phyloP scores from a whole-genome alignment of 192 early-diverging fungal species.

The Entrophospora sp. region DNA sequence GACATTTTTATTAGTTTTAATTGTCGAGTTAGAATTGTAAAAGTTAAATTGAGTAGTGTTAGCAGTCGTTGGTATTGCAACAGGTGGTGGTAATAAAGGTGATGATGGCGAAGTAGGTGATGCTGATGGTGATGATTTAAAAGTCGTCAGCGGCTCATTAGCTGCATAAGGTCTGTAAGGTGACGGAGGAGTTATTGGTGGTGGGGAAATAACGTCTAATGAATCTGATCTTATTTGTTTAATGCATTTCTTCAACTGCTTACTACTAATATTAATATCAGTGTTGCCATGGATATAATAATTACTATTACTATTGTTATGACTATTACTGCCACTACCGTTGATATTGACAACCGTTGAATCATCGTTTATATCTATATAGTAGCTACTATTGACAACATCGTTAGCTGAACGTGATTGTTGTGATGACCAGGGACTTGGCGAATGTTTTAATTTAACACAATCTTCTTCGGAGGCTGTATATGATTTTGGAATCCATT shows the following conservation, averaged over 20 bases:
- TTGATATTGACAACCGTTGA: too few relatives aligned
- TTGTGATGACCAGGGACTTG: too few relatives aligned
- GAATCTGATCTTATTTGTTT: not conserved
- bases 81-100: not conserved
- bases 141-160: not conserved
- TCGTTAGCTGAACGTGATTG: too few relatives aligned
- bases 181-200: constrained; percentile 11
- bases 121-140: not conserved
- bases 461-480: not conserved
- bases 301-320: too few relatives aligned
- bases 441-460: not conserved
- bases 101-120: too few relatives aligned
- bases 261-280: not conserved
- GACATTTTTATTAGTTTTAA: not conserved
- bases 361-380: too few relatives aligned
- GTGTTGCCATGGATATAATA: too few relatives aligned
- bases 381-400: too few relatives aligned
- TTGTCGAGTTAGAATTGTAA: not conserved
- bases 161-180: not conserved
- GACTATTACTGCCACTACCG: too few relatives aligned
- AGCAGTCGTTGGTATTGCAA: not conserved
- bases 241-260: not conserved
- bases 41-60: not conserved
- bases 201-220: not conserved
- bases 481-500: not conserved